phyloP scores from a whole-genome alignment of 225 moss, liverwort and hornwort genomes.

The Physcomitrium patens region DNA sequence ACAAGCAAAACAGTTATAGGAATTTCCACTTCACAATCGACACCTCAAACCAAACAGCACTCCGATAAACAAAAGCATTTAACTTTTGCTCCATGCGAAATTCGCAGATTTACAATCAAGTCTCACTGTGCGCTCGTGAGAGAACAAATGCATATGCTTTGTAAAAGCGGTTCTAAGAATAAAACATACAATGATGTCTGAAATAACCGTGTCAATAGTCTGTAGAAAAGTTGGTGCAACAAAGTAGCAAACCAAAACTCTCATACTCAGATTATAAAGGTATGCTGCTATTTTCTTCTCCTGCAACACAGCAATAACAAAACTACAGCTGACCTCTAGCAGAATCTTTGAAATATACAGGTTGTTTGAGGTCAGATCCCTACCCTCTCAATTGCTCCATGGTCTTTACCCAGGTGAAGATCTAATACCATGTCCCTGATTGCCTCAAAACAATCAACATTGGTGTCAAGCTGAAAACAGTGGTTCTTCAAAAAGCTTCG shows the following conservation, averaged over 20 bases:
- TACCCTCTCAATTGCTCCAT: constrained; percentile 45
- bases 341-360: neutral
- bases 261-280: constrained; percentile 2
- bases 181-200: neutral
- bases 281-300: neutral
- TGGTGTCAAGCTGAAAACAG: constrained; percentile 69
- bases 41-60: neutral
- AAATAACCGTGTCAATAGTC: neutral
- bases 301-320: constrained; percentile 1
- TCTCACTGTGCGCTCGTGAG: neutral
- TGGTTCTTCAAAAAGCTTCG: constrained; percentile 55
- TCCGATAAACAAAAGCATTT: neutral
- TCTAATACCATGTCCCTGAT: constrained; percentile 76
- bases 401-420: constrained; percentile 62
- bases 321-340: constrained; percentile 13
- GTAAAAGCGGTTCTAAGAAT: neutral
- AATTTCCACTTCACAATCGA: constrained; percentile 1
- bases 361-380: constrained; percentile 17
- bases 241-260: constrained; percentile 21
- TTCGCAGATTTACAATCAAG: constrained; percentile 7
- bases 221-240: neutral
- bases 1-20: constrained; percentile 11
- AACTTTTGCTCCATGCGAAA: neutral
- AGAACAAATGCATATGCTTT: neutral
- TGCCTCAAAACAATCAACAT: constrained; percentile 71